Base-by-base conservation (phyloP, 106 monocot species). In the Apostasia shenzhenica region DNA sequence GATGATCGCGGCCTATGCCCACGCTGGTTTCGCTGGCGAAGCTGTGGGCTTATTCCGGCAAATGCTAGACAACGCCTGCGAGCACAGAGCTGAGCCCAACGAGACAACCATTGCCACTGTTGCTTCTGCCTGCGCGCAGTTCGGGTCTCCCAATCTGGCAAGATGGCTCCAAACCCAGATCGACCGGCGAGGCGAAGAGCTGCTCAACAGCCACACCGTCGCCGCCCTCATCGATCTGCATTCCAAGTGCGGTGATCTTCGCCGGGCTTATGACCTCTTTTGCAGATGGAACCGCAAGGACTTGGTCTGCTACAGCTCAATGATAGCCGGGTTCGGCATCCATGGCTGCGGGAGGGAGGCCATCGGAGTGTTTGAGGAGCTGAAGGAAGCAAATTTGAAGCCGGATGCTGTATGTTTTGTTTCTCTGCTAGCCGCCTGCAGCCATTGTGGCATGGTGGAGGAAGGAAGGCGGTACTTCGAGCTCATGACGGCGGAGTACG, bases 241-340 rank as follows among this genome's bases (percentile, higher is more conserved):
- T 45, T 79, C 64, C 6, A 79, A 70, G 63, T 79, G 74, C 14
- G 79, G 74, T 5, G 70, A 79, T 70, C 13, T 79, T 0, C 41
- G 13, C 55, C 68, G 47, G 2, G 79, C 79, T 5, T 57, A 58
- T 14, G 45, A 79, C 6, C 51, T 79, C 45, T 79, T 79, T n/a
- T 5, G 14, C 43, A 51, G 45, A 45, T 79, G 69, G 74, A 74
- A 53, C 50, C 64, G 49, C 44, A 69, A 70, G 51, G 79, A 79
- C 62, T 69, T 79, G 73, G 64, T 79, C 8, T 74, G 79, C 11
- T 70, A 64, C 7, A 74, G 74, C 51, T 39, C 74, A 3, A 74
- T 79, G 79, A 79, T 79, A 51, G 69, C 74, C 11, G 79, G 79
- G 3, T 74, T 79, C 2, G 79, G 79, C 56, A 74, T 74, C 41